Evolutionary conservation across 192 early-diverging fungal species (phyloP), one percentile per base, ranked within the genome.

Genomic region (Entrophospora sp.): DNA sequence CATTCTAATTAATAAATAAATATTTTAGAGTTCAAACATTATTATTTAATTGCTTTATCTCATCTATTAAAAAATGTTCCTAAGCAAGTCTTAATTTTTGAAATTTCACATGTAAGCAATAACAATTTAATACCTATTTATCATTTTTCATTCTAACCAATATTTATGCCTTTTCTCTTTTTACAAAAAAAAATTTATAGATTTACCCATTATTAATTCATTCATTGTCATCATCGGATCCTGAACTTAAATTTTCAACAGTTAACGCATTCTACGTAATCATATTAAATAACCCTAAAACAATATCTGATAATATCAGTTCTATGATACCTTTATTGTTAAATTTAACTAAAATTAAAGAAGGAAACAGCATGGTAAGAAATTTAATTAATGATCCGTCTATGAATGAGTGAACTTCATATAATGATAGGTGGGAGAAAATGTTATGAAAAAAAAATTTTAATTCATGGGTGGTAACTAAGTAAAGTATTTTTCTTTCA

Each of bases 31-130:
- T 71, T 82, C 22, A 91, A 89, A 57, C 77, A 84, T 40, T 78
- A 86, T 64, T 85, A 91, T 64, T 74, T 98, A 27, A 73, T 93
- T 20, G 90, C 87, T 27, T 78, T 98, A 60, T 93, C 92, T 1
- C 81, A 92, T 67, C 70, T 93, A 38, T 78, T 98, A 28, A 73
- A 81, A 34, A 85, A 92, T 70, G 85, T 92, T 46, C 87, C 92
- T 36, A 91, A 91, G 73, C 86, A 86, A 60, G 84, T 95, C 16
- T 68, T 94, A 25, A 74, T 94, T 66, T 86, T 80, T 24, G 88
- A 92, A 18, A 74, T 97, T 6, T 81, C 87, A 34, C 72, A 80
- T 3, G 89, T 89, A 80, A 77, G 79, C 68, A 9, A n/a, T 8
- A n/a, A n/a, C n/a, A n/a, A n/a, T n/a, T n/a, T n/a, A n/a, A n/a